Base-by-base conservation (phyloP, 2,329 filamentous ascomycete species). In the Colletotrichum incanum region DNA sequence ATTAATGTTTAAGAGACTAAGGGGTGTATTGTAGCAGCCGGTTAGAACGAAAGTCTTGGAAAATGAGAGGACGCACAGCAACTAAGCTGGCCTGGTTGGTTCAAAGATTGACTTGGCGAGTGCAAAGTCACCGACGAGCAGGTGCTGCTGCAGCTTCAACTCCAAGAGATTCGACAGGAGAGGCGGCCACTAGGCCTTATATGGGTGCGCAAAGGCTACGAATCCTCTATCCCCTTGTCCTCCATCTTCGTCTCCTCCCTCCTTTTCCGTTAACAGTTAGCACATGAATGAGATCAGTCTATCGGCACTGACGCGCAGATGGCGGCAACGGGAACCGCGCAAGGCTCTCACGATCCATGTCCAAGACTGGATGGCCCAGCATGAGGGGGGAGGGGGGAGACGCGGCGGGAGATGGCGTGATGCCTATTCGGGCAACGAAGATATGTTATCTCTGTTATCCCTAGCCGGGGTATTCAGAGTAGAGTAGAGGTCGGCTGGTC, bases 41-140 rank as follows among this genome's bases (percentile, higher is more conserved):
- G 28, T 31, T 23, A 39, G 31, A 31, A 34, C 20, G 18, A 52
- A 58, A 52, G 28, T 37, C 5, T 16, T 43, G 20, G n/a, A 41
- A 61, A 67, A 59, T 5, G 69, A 72, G 26, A 69, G 69, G 52
- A 72, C 69, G 59, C 59, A 63, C 69, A 60, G 52, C 52, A 55
- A 37, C 11, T 5, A 52, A 63, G 65, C 69, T 64, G 16, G 69
- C 18, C 20, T 63, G 65, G 34, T 50, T 55, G 18, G 37, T 43
- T 31, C 41, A 52, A 63, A 7, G 59, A 59, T 11, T 20, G 58
- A 52, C 50, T 67, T 26, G 58, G 37, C 7, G 69, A 68, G 45
- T 16, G 58, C 65, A 28, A 59, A 31, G 59, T 49, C 31, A 68
- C 65, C 65, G 26, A 58, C 65, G 39, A 69, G 66, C 50, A 68